Conservation (phyloP, 257 asterid genomes). For the Sherardia arvensis region DNA sequence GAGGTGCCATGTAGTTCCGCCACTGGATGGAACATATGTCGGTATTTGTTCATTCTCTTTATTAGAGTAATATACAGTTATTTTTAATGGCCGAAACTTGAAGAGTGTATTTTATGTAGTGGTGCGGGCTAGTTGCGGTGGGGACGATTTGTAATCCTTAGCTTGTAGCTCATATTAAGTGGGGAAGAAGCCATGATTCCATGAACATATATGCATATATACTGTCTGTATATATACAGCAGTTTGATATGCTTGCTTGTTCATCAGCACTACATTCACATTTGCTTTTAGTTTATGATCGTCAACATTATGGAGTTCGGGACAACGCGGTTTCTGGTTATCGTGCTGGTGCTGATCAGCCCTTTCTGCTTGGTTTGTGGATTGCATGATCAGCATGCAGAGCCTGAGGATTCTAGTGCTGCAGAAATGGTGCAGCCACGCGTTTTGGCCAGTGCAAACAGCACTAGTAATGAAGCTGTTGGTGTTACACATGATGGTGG, state of each 20-base stretch:
- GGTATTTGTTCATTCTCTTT: no score
- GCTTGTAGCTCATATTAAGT: slow-evolving; percentile 3
- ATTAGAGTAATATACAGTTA: no score
- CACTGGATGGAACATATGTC: no score
- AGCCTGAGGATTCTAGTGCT: slow-evolving; percentile 1
- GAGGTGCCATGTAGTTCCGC: no score
- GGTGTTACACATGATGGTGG: slow-evolving; percentile 7
- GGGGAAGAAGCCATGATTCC: slow-evolving; percentile 5
- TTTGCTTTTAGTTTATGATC: background rate
- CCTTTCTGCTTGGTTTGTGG: slow-evolving; percentile 24
- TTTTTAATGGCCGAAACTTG: background rate
- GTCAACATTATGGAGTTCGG: slow-evolving; percentile 21
- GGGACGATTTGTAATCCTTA: slow-evolving; percentile 5
- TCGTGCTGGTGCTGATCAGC: slow-evolving; percentile 15
- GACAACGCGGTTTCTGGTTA: slow-evolving; percentile 17
- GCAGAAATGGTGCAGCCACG: background rate
- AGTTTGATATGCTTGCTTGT: background rate
- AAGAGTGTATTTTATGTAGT: background rate
- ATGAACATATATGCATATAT: no score
- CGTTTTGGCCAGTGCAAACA: slow-evolving; percentile 5
- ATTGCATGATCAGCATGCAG: slow-evolving; percentile 3
- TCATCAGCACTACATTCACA: background rate
- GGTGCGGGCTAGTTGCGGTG: slow-evolving; percentile 5
- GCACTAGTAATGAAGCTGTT: slow-evolving; percentile 15
- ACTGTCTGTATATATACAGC: background rate